These are phyloP conservation scores for Ricinus communis DNA, from an alignment of 345 rosid species.

Conservation along the genomic window DNA sequence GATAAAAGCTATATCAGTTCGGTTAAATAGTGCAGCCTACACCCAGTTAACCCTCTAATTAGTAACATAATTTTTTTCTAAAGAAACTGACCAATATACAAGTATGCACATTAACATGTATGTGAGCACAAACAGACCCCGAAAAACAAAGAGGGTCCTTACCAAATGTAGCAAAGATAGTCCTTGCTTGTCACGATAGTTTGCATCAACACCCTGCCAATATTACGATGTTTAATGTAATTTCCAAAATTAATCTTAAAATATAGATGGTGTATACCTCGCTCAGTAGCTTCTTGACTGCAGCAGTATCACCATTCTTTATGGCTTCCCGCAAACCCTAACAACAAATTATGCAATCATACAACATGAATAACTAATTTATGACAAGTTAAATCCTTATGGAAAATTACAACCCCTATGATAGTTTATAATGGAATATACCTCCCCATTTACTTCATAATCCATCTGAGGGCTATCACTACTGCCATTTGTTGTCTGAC, in stretches of 20 bases:
- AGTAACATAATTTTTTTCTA: constrained; percentile 10
- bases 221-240: constrained; percentile 18
- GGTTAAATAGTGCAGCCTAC: constrained; percentile 83
- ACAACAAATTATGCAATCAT: constrained; percentile 14
- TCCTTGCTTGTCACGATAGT: constrained; percentile 86
- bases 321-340: constrained; percentile 96
- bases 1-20: constrained; percentile 67
- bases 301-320: constrained; percentile 78
- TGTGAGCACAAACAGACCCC: not conserved
- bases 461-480: constrained; percentile 57
- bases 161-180: constrained; percentile 89
- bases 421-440: constrained; percentile 25
- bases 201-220: constrained; percentile 86
- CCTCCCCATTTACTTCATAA: constrained; percentile 89
- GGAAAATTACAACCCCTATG: constrained; percentile 10
- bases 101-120: not conserved
- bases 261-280: constrained; percentile 50
- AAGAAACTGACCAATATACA: not conserved
- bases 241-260: not conserved
- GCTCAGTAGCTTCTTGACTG: constrained; percentile 71
- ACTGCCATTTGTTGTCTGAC: constrained; percentile 38
- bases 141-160: constrained; percentile 21
- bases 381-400: not conserved
- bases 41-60: constrained; percentile 19
- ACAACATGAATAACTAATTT: constrained; percentile 1